Conservation (phyloP, 2,329 filamentous ascomycete genomes). For the Cryphonectria japonica region DNA sequence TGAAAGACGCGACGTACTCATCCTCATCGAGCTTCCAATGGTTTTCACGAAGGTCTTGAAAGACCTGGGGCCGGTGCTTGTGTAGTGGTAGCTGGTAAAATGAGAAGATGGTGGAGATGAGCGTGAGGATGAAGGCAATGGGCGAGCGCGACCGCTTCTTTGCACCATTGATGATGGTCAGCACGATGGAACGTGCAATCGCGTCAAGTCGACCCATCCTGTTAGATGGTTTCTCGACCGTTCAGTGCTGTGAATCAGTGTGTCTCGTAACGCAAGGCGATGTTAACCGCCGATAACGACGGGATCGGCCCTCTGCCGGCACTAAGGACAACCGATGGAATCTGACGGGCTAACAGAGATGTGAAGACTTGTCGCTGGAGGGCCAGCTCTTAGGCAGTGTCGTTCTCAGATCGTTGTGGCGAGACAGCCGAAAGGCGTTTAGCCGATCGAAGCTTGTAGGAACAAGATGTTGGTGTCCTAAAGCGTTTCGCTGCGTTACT, state of each 20-base stretch:
- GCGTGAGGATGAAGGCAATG: conserved; percentile 49
- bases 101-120: conserved; percentile 54
- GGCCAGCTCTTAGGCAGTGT: too few relatives aligned
- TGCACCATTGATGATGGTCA: conserved; percentile 43
- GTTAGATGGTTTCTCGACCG: background rate
- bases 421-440: too few relatives aligned
- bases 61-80: conserved; percentile 51
- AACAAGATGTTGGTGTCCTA: too few relatives aligned
- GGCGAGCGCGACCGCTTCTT: conserved; percentile 35
- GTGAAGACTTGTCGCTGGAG: too few relatives aligned
- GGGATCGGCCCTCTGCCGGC: too few relatives aligned
- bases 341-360: too few relatives aligned
- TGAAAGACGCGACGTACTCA: conserved; percentile 45
- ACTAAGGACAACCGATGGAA: too few relatives aligned
- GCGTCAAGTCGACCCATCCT: conserved; percentile 37
- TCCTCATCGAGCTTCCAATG: conserved; percentile 42
- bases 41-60: conserved; percentile 53
- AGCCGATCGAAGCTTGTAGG: too few relatives aligned
- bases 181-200: conserved; percentile 48
- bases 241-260: too few relatives aligned
- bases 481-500: too few relatives aligned
- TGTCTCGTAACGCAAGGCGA: conserved; percentile 6
- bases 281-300: too few relatives aligned
- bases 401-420: too few relatives aligned
- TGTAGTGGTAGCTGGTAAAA: conserved; percentile 53